A percentile compares a stretch with the other conserved stretches of the same genome.
Conservation (phyloP, 768 basidiomycete genomes). For the Lactarius psammicola region DNA sequence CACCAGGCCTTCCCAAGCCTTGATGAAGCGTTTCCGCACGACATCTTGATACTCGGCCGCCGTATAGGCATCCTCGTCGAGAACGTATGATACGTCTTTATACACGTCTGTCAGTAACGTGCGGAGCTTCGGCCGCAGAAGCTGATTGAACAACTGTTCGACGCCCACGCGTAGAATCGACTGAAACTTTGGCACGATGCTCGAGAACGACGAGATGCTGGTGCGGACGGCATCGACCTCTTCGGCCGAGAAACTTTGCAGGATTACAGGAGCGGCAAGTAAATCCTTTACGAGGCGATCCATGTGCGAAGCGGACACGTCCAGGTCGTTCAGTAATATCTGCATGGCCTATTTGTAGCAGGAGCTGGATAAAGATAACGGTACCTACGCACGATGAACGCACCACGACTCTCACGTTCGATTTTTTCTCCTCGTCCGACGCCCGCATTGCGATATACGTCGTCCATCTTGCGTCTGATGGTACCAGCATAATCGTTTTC, state of each 20-base stretch:
- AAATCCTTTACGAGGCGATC: slow-evolving; percentile 77
- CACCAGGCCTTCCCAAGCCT: slow-evolving; percentile 80
- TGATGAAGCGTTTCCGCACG: slow-evolving; percentile 86
- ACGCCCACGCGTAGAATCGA: slow-evolving; percentile 79
- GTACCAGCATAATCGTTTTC: slow-evolving; percentile 81
- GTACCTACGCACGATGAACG: slow-evolving; percentile 71
- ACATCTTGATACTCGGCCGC: slow-evolving; percentile 82
- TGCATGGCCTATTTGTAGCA: slow-evolving; percentile 36
- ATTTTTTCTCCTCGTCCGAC: slow-evolving; percentile 61
- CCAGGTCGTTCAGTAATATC: slow-evolving; percentile 93
- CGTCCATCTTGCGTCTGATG: slow-evolving; percentile 83
- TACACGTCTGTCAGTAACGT: slow-evolving; percentile 84
- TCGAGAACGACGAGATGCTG: slow-evolving; percentile 50
- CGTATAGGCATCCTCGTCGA: slow-evolving; percentile 87
- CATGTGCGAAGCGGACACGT: slow-evolving; percentile 85
- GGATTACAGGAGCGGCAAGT: slow-evolving; percentile 48
- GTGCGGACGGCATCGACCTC: slow-evolving; percentile 53
- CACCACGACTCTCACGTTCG: slow-evolving; percentile 74
- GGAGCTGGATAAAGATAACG: neutral
- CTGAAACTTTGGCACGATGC: slow-evolving; percentile 62
- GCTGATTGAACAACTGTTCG: slow-evolving; percentile 94
- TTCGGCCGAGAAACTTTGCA: slow-evolving; percentile 63
- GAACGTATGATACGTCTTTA: slow-evolving; percentile 81
- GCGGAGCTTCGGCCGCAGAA: slow-evolving; percentile 83
- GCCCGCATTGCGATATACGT: slow-evolving; percentile 67